These are phyloP conservation scores for Auriscalpium orientale DNA, from an alignment of 768 basidiomycete species.

Conservation along the genomic window DNA sequence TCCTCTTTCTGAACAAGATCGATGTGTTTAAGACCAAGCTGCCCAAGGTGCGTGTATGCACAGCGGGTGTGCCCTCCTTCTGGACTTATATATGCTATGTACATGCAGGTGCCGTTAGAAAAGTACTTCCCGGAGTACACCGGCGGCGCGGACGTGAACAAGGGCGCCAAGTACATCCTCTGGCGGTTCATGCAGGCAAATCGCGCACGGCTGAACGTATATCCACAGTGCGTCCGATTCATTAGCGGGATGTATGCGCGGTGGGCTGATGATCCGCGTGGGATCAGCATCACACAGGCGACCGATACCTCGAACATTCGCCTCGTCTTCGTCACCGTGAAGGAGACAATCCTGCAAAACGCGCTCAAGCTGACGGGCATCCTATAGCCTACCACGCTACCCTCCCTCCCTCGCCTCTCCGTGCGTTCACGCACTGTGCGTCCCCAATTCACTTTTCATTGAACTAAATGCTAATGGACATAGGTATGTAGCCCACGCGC, in stretches of 20 bases:
- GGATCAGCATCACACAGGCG: constrained; percentile 71
- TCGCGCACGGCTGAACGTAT: constrained; percentile 74
- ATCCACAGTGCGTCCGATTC: constrained; percentile 78
- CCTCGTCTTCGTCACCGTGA: constrained; percentile 80
- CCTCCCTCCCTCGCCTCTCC: not conserved
- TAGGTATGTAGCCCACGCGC: no score
- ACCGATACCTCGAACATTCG: constrained; percentile 82
- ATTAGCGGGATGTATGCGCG: not conserved
- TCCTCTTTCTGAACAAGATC: constrained; percentile 66
- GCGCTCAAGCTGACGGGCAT: constrained; percentile 82
- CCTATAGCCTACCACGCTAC: constrained; percentile 35
- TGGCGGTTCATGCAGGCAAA: constrained; percentile 96
- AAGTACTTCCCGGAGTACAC: constrained; percentile 84
- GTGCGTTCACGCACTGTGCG: no score
- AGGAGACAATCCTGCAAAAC: constrained; percentile 90
- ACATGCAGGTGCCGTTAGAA: constrained; percentile 58
- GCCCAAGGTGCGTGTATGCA: constrained; percentile 34
- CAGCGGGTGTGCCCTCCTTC: not conserved
- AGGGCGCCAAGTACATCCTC: constrained; percentile 89
- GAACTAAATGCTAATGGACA: no score
- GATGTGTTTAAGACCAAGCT: constrained; percentile 73
- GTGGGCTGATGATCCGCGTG: not conserved
- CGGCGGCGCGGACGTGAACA: constrained; percentile 84
- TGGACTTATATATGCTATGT: not conserved
- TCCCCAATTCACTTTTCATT: no score